These are phyloP conservation scores for Eimeria falciformis DNA, from an alignment of 169 alveolate species.

Conservation along the genomic window DNA sequence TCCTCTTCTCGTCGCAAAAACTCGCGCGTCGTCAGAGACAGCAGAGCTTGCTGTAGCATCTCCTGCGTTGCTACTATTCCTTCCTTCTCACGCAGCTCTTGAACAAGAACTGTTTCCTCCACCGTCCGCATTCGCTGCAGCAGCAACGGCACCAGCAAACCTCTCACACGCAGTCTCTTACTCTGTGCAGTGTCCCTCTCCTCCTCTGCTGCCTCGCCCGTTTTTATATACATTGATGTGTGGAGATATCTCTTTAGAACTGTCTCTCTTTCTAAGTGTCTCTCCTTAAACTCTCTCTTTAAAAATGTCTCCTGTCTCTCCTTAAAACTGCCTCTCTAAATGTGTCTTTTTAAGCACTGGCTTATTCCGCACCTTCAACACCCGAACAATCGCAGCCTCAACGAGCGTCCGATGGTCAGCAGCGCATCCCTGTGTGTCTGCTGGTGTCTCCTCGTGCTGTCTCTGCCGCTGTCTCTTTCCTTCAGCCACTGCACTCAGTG, in stretches of 20 bases:
- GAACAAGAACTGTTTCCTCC: not conserved
- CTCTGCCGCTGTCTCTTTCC: not conserved
- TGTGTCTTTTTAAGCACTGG: too few relatives aligned
- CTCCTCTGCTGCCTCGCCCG: too few relatives aligned
- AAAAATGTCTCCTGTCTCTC: not conserved
- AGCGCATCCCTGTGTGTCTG: not conserved
- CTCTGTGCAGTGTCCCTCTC: too few relatives aligned
- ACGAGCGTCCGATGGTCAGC: slow-evolving; percentile 4
- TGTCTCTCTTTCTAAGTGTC: too few relatives aligned
- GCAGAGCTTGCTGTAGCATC: slow-evolving; percentile 10
- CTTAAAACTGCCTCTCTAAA: not conserved
- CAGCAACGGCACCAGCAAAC: slow-evolving; percentile 4
- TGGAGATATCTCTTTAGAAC: too few relatives aligned
- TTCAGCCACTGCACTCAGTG: not conserved
- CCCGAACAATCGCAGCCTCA: slow-evolving; percentile 21
- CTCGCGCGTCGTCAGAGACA: not conserved
- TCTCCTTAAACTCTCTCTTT: too few relatives aligned
- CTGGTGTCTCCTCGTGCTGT: not conserved
- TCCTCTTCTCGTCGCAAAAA: slow-evolving; percentile 14
- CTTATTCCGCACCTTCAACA: not conserved
- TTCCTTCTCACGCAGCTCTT: not conserved
- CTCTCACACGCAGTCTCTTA: too few relatives aligned
- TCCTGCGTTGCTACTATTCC: not conserved
- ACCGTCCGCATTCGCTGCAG: not conserved
- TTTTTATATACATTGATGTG: too few relatives aligned